Percentiles rank a stretch among this genome's conserved stretches.
phyloP scores from a whole-genome alignment of 495 filamentous ascomycete species.

The Lophium mytilinum region DNA sequence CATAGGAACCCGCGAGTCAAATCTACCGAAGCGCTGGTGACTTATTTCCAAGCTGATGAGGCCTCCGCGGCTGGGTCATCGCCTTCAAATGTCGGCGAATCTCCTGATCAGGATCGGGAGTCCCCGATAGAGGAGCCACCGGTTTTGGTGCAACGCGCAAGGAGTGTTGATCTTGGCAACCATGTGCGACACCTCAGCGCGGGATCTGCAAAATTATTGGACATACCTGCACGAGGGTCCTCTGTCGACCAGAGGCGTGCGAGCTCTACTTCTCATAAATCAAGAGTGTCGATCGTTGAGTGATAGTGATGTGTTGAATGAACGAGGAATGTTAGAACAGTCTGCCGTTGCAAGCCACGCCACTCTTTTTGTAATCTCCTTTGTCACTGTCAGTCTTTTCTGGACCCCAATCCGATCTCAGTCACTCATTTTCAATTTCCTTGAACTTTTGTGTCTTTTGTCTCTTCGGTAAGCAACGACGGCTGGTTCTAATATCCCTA shows the following conservation, averaged over 20 bases:
- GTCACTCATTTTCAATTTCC: constrained; percentile 22
- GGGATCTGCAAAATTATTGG: constrained; percentile 62
- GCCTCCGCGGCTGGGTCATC: constrained; percentile 22
- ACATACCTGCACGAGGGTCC: constrained; percentile 40
- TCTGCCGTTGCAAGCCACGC: constrained; percentile 17
- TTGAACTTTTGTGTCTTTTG: constrained; percentile 3
- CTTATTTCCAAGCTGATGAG: constrained; percentile 43
- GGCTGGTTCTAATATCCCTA: constrained; percentile 1
- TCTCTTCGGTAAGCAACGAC: constrained; percentile 12
- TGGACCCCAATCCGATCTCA: constrained; percentile 3
- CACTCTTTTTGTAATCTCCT: constrained; percentile 25
- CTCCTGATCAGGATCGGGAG: constrained; percentile 3
- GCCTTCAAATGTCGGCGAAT: not conserved
- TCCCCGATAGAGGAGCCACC: constrained; percentile 20
- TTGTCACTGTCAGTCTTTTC: constrained; percentile 26
- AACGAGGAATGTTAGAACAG: not conserved
- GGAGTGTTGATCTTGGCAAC: constrained; percentile 55
- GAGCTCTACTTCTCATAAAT: constrained; percentile 14
- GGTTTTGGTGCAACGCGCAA: constrained; percentile 48
- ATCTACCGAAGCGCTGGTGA: constrained; percentile 61
- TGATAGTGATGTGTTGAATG: constrained; percentile 3
- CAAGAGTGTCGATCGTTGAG: constrained; percentile 1
- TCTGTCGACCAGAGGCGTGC: constrained; percentile 14
- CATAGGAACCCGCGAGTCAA: constrained; percentile 47
- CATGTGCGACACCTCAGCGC: constrained; percentile 66